A percentile compares a stretch with the other conserved stretches of the same genome.
Conservation (phyloP, 805 yeast genomes). For the Lachancea thermotolerans region DNA sequence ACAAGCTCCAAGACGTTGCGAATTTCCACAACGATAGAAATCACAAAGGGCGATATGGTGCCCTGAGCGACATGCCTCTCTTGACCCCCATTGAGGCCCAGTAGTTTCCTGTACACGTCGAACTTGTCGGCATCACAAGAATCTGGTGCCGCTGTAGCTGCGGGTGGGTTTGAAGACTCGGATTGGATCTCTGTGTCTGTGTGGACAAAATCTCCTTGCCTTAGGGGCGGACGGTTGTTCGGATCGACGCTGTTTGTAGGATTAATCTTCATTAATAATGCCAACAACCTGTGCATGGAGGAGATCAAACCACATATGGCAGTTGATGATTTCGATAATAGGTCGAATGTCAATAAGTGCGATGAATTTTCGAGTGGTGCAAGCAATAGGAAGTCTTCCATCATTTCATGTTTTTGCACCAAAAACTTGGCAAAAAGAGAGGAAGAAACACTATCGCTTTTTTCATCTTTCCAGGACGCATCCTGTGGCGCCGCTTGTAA, state of each 20-base stretch:
- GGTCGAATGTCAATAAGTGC: background rate
- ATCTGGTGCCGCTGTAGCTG: background rate
- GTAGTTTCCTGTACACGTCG: slow-evolving; percentile 25
- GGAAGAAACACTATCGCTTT: background rate
- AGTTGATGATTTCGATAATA: slow-evolving; percentile 11
- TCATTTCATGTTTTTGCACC: slow-evolving; percentile 16
- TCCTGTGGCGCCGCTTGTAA: background rate
- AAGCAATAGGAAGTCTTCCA: slow-evolving; percentile 14
- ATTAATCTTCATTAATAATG: slow-evolving; percentile 22
- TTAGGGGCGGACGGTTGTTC: slow-evolving; percentile 4
- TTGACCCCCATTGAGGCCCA: slow-evolving; percentile 21
- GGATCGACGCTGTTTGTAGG: slow-evolving; percentile 28
- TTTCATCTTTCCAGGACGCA: background rate
- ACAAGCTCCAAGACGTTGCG: slow-evolving; percentile 24
- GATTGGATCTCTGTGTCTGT: background rate
- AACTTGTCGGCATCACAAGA: slow-evolving; percentile 8
- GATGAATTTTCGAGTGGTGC: slow-evolving; percentile 3
- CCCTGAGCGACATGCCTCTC: slow-evolving; percentile 17
- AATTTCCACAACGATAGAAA: slow-evolving; percentile 23
- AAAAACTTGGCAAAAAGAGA: slow-evolving; percentile 17
- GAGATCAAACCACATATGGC: slow-evolving; percentile 20
- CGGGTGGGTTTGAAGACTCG: background rate
- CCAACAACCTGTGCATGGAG: slow-evolving; percentile 19
- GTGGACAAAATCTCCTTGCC: background rate
- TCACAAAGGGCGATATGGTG: slow-evolving; percentile 27